Conservation (phyloP, 108 stramenopile genomes). For the Fragilariopsis cylindrus region DNA sequence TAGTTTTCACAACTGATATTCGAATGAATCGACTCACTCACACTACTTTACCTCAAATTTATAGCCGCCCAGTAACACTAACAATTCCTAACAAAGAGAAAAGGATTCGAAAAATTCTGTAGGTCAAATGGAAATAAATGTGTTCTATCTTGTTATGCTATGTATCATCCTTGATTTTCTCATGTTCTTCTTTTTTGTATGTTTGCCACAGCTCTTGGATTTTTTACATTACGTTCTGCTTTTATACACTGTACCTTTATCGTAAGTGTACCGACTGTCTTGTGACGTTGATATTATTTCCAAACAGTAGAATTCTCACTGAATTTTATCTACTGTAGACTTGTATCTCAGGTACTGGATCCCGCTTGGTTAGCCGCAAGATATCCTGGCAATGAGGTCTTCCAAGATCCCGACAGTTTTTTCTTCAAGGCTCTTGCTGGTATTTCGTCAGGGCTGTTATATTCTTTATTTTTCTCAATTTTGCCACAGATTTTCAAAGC, state of each 20-base stretch:
- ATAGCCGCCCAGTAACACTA: slow-evolving; percentile 67
- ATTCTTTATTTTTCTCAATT: slow-evolving; percentile 34
- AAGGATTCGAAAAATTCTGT: slow-evolving; percentile 44
- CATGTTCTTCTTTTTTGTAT: not conserved
- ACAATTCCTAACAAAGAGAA: slow-evolving; percentile 70
- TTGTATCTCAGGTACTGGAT: slow-evolving; percentile 20
- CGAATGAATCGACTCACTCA: not conserved
- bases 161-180: not conserved
- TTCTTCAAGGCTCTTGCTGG: slow-evolving; percentile 32
- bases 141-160: not conserved
- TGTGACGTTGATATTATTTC: not conserved
- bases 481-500: slow-evolving; percentile 88
- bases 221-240: slow-evolving; percentile 51
- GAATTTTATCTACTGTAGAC: not conserved
- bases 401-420: slow-evolving; percentile 20
- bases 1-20: not conserved
- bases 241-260: slow-evolving; percentile 80
- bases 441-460: slow-evolving; percentile 28
- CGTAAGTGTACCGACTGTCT: slow-evolving; percentile 17
- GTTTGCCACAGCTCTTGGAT: slow-evolving; percentile 13
- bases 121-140: not conserved
- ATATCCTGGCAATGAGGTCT: slow-evolving; percentile 17
- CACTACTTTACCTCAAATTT: not conserved
- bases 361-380: slow-evolving; percentile 4
- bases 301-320: not conserved